Conservation (phyloP, 1,284 basidiomycete species). For the Ceratobasidium sp. region DNA sequence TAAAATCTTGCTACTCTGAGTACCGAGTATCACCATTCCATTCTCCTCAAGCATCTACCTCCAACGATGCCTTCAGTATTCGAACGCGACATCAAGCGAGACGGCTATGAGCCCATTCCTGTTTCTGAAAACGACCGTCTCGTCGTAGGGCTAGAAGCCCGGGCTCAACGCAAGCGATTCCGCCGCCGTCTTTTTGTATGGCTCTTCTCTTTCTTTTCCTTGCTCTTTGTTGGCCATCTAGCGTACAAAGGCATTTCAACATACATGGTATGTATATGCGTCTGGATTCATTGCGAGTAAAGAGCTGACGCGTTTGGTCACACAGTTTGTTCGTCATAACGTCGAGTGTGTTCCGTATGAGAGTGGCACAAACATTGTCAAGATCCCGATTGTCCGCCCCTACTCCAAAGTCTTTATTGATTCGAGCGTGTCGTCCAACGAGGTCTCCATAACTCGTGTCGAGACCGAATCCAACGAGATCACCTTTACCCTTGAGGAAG, state of each 20-base stretch:
- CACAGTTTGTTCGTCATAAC: neutral
- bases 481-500: conserved; percentile 19
- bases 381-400: conserved; percentile 3
- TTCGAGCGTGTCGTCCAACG: conserved; percentile 14
- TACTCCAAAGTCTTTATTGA: neutral
- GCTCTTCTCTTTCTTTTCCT: neutral
- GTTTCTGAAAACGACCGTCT: neutral
- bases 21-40: neutral
- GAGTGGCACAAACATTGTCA: conserved; percentile 11
- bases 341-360: conserved; percentile 33
- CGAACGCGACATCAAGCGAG: neutral
- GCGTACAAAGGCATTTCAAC: neutral
- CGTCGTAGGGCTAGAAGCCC: conserved; percentile 1
- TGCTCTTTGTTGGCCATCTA: neutral
- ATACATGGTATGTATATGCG: neutral
- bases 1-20: neutral
- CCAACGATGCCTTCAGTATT: neutral
- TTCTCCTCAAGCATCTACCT: neutral
- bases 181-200: neutral
- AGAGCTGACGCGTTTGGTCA: neutral
- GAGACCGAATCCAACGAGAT: conserved; percentile 6
- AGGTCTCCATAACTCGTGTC: conserved; percentile 14
- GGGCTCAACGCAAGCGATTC: neutral
- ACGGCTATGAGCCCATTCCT: neutral
- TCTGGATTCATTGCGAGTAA: neutral